phyloP scores from a whole-genome alignment of 306 rosid species.

The Dryas drummondii region DNA sequence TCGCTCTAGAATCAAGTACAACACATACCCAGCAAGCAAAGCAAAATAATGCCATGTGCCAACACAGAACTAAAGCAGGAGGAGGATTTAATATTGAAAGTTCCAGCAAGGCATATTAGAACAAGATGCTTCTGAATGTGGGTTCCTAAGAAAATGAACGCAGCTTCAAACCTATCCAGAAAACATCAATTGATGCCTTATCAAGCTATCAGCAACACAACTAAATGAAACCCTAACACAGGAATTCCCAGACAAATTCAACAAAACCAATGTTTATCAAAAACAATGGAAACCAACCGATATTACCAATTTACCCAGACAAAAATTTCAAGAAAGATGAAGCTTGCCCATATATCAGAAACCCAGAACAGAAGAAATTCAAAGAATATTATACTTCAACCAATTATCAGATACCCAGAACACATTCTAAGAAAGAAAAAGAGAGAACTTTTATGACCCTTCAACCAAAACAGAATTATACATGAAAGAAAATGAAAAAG shows the following conservation, averaged over 20 bases:
- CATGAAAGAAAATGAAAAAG: neutral
- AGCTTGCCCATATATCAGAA: neutral
- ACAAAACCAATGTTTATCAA: neutral
- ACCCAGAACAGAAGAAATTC: neutral
- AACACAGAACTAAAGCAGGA: neutral
- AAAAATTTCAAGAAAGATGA: neutral
- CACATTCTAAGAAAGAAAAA: neutral
- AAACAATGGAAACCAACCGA: neutral
- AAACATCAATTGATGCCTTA: constrained; percentile 1
- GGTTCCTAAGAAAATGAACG: constrained; percentile 15
- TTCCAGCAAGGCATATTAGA: constrained; percentile 7
- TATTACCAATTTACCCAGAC: neutral
- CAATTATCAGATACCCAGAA: neutral
- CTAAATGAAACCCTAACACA: constrained; percentile 7
- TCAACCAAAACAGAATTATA: constrained; percentile 1
- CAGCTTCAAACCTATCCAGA: constrained; percentile 8
- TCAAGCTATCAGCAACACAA: neutral
- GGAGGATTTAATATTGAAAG: neutral
- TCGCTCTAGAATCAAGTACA: neutral
- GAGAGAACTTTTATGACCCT: neutral
- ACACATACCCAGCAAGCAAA: constrained; percentile 12
- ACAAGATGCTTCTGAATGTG: constrained; percentile 9
- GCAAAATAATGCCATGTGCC: constrained; percentile 7
- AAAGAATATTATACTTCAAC: neutral
- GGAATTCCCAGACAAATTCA: constrained; percentile 1